Evolutionary conservation across 139 green algal species (phyloP).

Genomic region (Tetradesmus lagerheimii): DNA sequence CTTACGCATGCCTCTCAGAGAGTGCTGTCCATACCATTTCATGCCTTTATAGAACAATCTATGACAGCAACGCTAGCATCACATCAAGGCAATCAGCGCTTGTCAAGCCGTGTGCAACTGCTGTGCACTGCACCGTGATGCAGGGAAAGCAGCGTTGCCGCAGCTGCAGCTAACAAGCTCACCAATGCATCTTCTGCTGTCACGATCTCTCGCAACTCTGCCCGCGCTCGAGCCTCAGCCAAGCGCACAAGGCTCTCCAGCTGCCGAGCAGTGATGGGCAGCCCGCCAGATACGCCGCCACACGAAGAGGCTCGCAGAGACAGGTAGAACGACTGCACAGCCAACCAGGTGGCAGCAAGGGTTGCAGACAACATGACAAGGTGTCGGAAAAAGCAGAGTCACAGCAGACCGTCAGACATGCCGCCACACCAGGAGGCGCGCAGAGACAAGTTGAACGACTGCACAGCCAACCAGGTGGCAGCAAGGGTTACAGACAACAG

Average conservation of each 20-base stretch:
- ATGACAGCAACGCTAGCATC: background rate
- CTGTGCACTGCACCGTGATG: background rate
- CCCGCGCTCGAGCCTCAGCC: conserved; percentile 87
- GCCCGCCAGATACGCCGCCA: background rate
- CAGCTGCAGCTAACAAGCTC: no score
- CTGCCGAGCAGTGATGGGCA: conserved; percentile 75
- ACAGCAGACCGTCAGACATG: no score
- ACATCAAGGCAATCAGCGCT: background rate
- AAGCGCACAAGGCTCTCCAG: conserved; percentile 95
- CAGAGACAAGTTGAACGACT: conserved; percentile 53
- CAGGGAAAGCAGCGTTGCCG: no score
- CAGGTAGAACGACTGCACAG: conserved; percentile 76
- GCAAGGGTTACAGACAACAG: no score
- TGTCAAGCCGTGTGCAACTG: background rate
- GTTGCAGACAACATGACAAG: no score
- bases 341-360: no score
- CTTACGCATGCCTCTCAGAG: no score
- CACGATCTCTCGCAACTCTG: conserved; percentile 85
- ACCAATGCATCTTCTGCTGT: conserved; percentile 81
- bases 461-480: background rate
- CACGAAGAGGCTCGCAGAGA: conserved; percentile 63
- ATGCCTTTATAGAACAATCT: no score
- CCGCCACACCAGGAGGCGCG: background rate
- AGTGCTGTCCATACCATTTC: no score
- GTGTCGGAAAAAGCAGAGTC: no score